These are phyloP conservation scores for Euphorbia peplus DNA, from an alignment of 345 rosid genomes.

Conservation along the genomic window DNA sequence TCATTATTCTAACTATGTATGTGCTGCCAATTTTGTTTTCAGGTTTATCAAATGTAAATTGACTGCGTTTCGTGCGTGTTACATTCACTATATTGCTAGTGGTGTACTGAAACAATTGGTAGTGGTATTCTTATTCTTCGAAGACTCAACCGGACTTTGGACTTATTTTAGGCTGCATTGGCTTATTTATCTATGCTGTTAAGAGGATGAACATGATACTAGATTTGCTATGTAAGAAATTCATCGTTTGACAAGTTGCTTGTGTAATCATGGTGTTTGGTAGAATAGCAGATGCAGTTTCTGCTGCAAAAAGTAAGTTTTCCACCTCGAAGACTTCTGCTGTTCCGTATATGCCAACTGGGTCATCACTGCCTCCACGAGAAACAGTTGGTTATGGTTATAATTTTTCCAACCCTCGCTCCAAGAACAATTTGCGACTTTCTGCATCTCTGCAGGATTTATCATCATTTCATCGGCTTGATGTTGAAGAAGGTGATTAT, in stretches of 20 bases:
- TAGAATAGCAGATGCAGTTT: conserved; percentile 48
- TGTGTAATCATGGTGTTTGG: conserved; percentile 53
- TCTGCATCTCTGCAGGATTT: conserved; percentile 93
- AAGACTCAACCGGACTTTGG: background rate
- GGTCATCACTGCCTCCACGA: conserved; percentile 37
- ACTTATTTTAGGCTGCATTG: background rate
- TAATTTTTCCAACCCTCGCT: conserved; percentile 38
- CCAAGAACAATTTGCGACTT: conserved; percentile 56
- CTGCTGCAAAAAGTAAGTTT: conserved; percentile 36
- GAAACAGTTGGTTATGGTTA: conserved; percentile 35
- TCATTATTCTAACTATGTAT: background rate
- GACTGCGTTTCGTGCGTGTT: background rate
- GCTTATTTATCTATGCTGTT: background rate
- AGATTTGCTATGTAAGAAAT: background rate
- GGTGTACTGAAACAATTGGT: background rate
- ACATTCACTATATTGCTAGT: background rate
- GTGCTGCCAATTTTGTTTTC: background rate
- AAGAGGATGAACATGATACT: background rate
- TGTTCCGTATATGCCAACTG: conserved; percentile 45
- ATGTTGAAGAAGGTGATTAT: conserved; percentile 50
- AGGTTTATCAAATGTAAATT: conserved; percentile 2
- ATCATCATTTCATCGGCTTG: conserved; percentile 49
- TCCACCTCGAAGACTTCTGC: conserved; percentile 39
- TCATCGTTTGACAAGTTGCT: background rate
- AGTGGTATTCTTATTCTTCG: background rate